Evolutionary conservation across 768 basidiomycete genomes (phyloP), one percentile per base, ranked within the genome.

Genomic region (Mycena alexandri): DNA sequence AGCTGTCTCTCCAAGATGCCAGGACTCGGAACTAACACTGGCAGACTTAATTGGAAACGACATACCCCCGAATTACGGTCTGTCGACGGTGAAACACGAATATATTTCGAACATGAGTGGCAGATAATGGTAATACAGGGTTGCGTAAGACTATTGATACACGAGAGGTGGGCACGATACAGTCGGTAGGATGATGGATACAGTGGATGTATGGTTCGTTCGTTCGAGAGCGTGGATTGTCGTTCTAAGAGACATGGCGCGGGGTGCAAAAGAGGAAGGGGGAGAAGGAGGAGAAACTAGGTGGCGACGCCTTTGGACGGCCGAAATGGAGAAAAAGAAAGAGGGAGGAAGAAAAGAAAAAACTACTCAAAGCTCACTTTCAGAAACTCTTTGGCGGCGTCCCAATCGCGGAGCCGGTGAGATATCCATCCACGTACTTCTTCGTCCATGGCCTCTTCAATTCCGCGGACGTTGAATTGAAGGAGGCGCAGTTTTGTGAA

Each of bases 391-490:
- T 57, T 58, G 3, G 56, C 62, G 6, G 38, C 54, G 4, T 47
- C 66, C 70, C 66, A 71, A 29, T 71, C 70, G 25, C 47, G 41
- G 44, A 81, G 68, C 14, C 78, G 75, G 46, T 63, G 58, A 33
- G 51, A 65, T 21, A 81, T 70, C 79, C 79, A 79, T 16, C 48
- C 55, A 46, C 54, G 58, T 11, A 80, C 72, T 38, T 71, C 63
- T 14, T 71, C 70, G 21, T 74, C 72, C 52, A 61, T 71, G n/a
- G 72, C 76, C 62, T 68, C 65, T 34, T 75, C 76, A 38, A 80
- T 71, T 22, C 81, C 80, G n/a, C 73, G 71, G n/a, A 80, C 73
- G n/a, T 60, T 61, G 48, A 80, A 78, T 24, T 65, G 62, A 14
- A 80, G 48, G 24, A 53, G 58, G 16, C 65, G 55, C 14, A 79